A percentile compares a stretch with the other conserved stretches of the same genome.
Evolutionary conservation across 768 basidiomycete species (phyloP).

Genomic region (Russula olivacea): DNA sequence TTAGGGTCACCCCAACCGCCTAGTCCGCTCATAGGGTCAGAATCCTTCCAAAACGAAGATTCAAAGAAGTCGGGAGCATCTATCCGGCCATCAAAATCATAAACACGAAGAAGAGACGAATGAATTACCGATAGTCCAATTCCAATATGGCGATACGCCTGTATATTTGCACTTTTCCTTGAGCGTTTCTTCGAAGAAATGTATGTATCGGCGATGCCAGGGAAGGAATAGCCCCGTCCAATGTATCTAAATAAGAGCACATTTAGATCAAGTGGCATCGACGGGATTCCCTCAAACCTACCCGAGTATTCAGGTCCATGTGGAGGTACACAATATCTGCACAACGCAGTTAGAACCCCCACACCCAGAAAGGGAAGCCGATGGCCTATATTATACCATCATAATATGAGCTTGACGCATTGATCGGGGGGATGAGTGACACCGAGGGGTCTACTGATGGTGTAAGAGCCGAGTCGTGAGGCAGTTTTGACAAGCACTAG

Average conservation of each 20-base stretch:
- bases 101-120: background rate
- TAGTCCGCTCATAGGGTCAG: conserved; percentile 26
- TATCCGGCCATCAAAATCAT: background rate
- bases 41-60: conserved; percentile 26
- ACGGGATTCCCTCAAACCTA: background rate
- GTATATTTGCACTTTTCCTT: conserved; percentile 27
- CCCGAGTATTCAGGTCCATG: conserved; percentile 28
- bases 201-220: conserved; percentile 30
- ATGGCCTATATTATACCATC: conserved; percentile 9
- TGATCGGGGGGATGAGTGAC: conserved; percentile 22
- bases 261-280: background rate
- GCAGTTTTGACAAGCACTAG: conserved; percentile 15
- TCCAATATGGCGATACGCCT: conserved; percentile 30
- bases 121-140: conserved; percentile 28
- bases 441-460: conserved; percentile 12
- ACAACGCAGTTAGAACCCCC: background rate
- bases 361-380: background rate
- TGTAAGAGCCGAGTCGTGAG: conserved; percentile 20
- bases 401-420: conserved; percentile 22
- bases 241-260: conserved; percentile 23
- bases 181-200: conserved; percentile 25
- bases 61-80: conserved; percentile 27
- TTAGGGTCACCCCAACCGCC: conserved; percentile 30
- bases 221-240: conserved; percentile 29
- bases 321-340: conserved; percentile 28